Conservation (phyloP, 176 grass and related monocot species). For the Elaeis guineensis region DNA sequence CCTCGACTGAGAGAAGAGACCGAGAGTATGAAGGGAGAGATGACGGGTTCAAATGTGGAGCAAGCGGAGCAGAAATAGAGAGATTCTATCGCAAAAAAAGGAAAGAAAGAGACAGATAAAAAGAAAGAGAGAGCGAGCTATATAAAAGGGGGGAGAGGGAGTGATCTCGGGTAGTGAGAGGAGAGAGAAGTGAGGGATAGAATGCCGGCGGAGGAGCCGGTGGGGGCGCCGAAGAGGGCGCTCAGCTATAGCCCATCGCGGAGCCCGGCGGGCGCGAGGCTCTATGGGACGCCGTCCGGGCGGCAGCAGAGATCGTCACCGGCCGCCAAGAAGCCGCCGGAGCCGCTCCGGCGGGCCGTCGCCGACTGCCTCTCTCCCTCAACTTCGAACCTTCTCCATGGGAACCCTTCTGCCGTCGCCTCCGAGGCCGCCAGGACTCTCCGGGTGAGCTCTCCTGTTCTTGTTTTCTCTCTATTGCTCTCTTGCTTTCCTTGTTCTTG, state of each 20-base stretch:
- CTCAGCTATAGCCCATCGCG: conserved; percentile 30
- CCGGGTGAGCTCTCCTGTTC: conserved; percentile 39
- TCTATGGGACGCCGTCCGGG: conserved; percentile 32
- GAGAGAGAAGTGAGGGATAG: no score
- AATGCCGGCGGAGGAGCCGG: conserved; percentile 47
- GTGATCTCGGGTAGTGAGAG: no score
- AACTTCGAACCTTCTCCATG: conserved; percentile 50
- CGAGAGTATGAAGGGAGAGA: background rate
- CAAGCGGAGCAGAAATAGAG: no score
- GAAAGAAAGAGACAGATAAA: no score
- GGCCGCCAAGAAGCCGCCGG: conserved; percentile 54
- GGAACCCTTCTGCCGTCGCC: conserved; percentile 40
- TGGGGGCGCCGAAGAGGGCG: conserved; percentile 33
- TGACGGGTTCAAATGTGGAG: background rate
- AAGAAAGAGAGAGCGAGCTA: no score
- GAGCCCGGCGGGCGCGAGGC: conserved; percentile 32
- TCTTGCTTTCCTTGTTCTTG: background rate
- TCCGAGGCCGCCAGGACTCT: conserved; percentile 69
- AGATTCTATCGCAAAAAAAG: no score
- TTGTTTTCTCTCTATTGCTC: conserved; percentile 2
- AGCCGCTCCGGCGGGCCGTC: conserved; percentile 79
- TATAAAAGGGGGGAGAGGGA: no score
- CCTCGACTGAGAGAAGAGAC: conserved; percentile 9
- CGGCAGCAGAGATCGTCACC: conserved; percentile 21
- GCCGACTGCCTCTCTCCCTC: conserved; percentile 89